phyloP scores from a whole-genome alignment of 225 moss, liverwort and hornwort genomes.

The Rhytidiadelphus loreus region DNA sequence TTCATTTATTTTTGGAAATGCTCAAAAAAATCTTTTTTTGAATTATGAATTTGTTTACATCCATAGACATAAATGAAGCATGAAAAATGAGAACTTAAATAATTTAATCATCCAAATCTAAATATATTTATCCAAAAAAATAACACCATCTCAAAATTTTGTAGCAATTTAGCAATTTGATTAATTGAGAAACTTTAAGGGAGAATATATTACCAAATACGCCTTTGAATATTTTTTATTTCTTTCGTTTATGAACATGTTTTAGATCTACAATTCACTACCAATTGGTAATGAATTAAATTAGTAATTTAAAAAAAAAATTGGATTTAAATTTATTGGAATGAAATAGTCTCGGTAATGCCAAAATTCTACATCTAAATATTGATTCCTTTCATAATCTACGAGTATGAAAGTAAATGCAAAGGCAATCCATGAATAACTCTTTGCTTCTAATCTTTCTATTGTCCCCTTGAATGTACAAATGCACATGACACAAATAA shows the following conservation, averaged over 20 bases:
- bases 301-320: neutral
- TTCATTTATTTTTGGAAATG: neutral
- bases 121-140: too few relatives aligned
- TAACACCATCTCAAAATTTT: neutral
- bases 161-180: too few relatives aligned
- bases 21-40: neutral
- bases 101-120: neutral
- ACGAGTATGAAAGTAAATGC: neutral
- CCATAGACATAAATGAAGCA: neutral
- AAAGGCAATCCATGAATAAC: neutral
- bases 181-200: too few relatives aligned
- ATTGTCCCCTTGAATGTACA: neutral
- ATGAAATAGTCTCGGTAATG: neutral
- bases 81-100: neutral
- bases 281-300: neutral
- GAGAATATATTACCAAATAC: neutral
- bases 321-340: too few relatives aligned
- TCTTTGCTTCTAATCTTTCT: neutral
- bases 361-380: accelerated
- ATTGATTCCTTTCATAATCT: neutral
- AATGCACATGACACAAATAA: neutral
- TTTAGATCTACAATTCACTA: neutral
- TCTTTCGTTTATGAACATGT: neutral
- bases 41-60: neutral
- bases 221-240: neutral